Base-by-base conservation (phyloP, 148 eudicot genomes). In the Fallopia convolvulus region DNA sequence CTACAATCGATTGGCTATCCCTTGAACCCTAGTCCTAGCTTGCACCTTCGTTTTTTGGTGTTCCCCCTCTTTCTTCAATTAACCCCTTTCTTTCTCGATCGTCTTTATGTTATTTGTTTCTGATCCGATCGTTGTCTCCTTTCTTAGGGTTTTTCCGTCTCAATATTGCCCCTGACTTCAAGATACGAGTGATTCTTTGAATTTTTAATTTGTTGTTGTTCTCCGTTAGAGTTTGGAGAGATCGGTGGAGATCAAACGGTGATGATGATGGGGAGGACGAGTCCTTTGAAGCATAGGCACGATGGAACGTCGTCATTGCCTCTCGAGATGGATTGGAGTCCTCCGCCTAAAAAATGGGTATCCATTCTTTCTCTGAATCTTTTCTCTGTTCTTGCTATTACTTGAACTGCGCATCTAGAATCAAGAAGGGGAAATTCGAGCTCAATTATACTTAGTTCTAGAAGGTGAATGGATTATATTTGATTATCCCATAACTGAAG, bases 241-340 rank as follows among this genome's bases (percentile, higher is more conserved):
- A 75, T 60, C 71, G 77, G 33, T 72, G 36, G 75, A 48, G 75
- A 46, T 72, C 52, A 20, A 36, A 36, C 15, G 75, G 55, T 48
- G 58, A 61, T 26, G 89, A 84, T 70, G 85, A 87, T 82, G 82
- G 81, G 86, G 81, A 79, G 88, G 85, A 82, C 78, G 66, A 89
- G 92, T 85, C 94, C 97, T 72, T 97, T 97, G 36, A 92, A 93
- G 85, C 97, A 95, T 77, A 83, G 98, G 20, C 99, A 95, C 77
- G 99, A 95, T 84, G 99, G 99, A 60, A 90, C 94, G 77, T 95
- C 99, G 78, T 97, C 98, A 33, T 82, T 95, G 80, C 99, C 99
- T 47, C 75, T 93, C 76, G 97, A 98, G 55, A 95, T 95, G 97
- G 99, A 95, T 85, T 95, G 99, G 99, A 92, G 98, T 76, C 94